Base-by-base conservation (phyloP, 2,329 filamentous ascomycete genomes). In the Akanthomyces uredinophilus region DNA sequence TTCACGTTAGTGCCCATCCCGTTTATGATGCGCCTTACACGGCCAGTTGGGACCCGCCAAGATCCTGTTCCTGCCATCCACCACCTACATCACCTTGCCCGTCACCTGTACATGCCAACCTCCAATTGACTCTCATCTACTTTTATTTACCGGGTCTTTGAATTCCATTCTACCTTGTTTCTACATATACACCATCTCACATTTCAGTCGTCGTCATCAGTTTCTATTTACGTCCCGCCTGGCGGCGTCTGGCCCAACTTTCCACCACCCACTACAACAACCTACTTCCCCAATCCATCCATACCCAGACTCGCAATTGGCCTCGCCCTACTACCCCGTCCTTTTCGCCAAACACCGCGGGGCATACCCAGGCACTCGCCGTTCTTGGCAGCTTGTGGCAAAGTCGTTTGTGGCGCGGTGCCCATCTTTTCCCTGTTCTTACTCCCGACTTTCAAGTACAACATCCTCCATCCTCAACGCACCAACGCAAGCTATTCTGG, bases 121-220 rank as follows among this genome's bases (percentile, higher is more conserved):
- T 50, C 46, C 57, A 52, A 27, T 60, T 60, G 57, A 53, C 37
- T 59, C 57, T 46, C 56, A 6, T 59, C n/a, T n/a, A n/a, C 47
- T 24, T 20, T 35, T 32, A 11, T 10, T 6, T 37, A 43, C 46
- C 46, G 13, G 35, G 7, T 14, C n/a, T 46, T 22, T 13, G 1
- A 18, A 24, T 35, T 35, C 24, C 20, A 43, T 50, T 44, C 27
- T 50, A 5, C 37, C 37, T 51, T 29, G 22, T 43, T 29, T 24
- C 14, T 7, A 16, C 22, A 43, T 10, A 14, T 39, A 16, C 14
- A 39, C 37, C 37, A 18, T 16, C n/a, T 46, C 27, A 13, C 37
- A 35, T 37, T 27, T n/a, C 5, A 24, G 22, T 59, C 37, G 57
- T 52, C 57, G 49, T 53, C 37, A 60, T 46, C 49, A 8, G 18